A percentile compares a stretch with the other conserved stretches of the same genome.
phyloP scores from a whole-genome alignment of 805 yeast species.

The Dipodascus albidus region DNA sequence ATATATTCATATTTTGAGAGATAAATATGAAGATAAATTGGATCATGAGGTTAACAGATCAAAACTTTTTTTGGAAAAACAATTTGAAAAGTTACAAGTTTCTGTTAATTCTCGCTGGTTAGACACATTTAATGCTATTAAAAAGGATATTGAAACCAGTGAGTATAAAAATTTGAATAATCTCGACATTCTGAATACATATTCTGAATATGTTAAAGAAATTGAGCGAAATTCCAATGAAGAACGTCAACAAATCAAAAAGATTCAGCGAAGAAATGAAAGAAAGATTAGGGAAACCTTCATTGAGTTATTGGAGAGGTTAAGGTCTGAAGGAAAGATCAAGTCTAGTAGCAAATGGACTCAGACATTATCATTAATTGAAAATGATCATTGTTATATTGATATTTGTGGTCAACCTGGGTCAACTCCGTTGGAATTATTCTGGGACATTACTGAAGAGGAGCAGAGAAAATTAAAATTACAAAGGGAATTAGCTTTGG shows the following conservation, averaged over 20 bases:
- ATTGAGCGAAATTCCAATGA: conserved; percentile 22
- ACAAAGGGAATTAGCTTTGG: conserved; percentile 48
- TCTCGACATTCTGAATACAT: conserved; percentile 49
- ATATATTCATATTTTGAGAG: conserved; percentile 32
- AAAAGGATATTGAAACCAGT: conserved; percentile 21
- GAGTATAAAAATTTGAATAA: conserved; percentile 31
- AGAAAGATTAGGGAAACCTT: conserved; percentile 56
- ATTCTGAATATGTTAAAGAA: conserved; percentile 28
- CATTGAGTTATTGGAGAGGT: conserved; percentile 33
- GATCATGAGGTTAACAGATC: conserved; percentile 6
- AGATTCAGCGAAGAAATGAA: conserved; percentile 42
- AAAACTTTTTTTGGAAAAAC: conserved; percentile 4
- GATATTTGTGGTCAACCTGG: conserved; percentile 65
- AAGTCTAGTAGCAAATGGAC: conserved; percentile 48
- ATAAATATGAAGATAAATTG: conserved; percentile 20
- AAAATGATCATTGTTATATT: conserved; percentile 45
- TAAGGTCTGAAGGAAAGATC: conserved; percentile 26
- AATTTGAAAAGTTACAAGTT: conserved; percentile 16
- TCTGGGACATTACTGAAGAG: conserved; percentile 62
- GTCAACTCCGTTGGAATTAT: conserved; percentile 64
- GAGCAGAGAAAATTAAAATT: conserved; percentile 44
- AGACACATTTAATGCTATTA: conserved; percentile 13
- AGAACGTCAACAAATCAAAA: conserved; percentile 21
- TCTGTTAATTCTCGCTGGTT: conserved; percentile 10
- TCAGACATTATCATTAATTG: conserved; percentile 39